phyloP scores from a whole-genome alignment of 78 protist genomes.

The Isochrysis galbana region DNA sequence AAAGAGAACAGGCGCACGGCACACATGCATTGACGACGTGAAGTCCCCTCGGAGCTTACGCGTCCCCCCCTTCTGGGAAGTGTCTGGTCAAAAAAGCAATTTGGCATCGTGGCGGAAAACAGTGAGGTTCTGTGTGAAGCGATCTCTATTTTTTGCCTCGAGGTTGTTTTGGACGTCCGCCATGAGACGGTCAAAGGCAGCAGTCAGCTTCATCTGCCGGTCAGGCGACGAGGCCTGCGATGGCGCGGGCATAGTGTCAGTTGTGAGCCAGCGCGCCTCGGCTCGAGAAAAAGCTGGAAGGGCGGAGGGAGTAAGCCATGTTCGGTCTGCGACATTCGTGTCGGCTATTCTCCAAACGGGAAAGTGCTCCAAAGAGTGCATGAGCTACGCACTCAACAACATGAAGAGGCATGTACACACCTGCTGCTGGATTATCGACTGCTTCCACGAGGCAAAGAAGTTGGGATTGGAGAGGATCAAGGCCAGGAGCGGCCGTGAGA shows the following conservation, averaged over 20 bases:
- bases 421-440: neutral
- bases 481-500: constrained; percentile 31
- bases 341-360: no score
- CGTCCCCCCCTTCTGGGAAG: neutral
- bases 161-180: neutral
- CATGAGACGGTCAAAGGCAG: constrained; percentile 9
- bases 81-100: neutral
- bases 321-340: no score
- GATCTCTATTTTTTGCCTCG: neutral
- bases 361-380: no score
- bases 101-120: constrained; percentile 13
- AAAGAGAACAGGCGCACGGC: no score
- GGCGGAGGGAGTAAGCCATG: no score
- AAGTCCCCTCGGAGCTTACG: no score
- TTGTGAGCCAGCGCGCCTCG: no score
- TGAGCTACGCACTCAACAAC: no score
- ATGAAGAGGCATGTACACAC: no score
- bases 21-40: no score
- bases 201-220: neutral
- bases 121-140: constrained; percentile 1
- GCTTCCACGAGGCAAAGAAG: neutral
- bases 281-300: no score
- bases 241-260: no score
- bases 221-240: neutral
- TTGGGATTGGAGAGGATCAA: neutral